Base-by-base conservation (phyloP, 139 green algal species). In the Chlorella sp. region DNA sequence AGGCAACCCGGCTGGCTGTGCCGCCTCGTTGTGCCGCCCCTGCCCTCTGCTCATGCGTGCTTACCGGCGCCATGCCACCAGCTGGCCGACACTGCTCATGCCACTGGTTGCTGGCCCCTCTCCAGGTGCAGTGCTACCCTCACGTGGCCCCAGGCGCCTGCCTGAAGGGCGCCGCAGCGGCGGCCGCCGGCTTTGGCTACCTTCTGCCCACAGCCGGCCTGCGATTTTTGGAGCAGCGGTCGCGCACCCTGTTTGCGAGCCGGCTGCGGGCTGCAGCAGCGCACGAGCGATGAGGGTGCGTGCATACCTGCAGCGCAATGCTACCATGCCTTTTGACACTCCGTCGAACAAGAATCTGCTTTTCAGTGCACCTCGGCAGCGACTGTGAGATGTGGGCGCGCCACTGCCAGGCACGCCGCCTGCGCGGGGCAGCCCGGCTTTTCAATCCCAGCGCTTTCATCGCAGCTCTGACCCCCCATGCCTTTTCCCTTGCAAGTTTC, bases 81-180 rank as follows among this genome's bases (percentile, higher is more conserved):
- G 32, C 32, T 20, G 6, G 64, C 30, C 64, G 64, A 3, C 1
- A 0, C 64, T n/a, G n/a, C n/a, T n/a, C n/a, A n/a, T n/a, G n/a
- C 4, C 17, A 26, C 64, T 40, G 64, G 8, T 30, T 74, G 2
- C 51, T 11, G 8, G 46, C 46, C 46, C 51, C 51, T 60, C 14
- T 60, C 51, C 51, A 60, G 14, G 24, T 80, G 73, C 73, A 80
- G 73, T 75, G 78, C 41, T 83, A 60, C 58, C 43, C 43, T 44
- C 38, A 22, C 2, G 30, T 60, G 13, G 1, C 40, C 26, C 8
- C 8, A 0, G 30, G 24, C 24, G 40, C 30, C 1, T 83, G 78
- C 41, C 48, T 73, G 13, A n/a, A 32, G 30, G 40, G 78, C 43
- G 62, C 60, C 78, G 44, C 41, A 22, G 56, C 56, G 0, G n/a